Evolutionary conservation across 345 rosid species (phyloP), one percentile per base, ranked within the genome.

Genomic region (Dovyalis caffra): DNA sequence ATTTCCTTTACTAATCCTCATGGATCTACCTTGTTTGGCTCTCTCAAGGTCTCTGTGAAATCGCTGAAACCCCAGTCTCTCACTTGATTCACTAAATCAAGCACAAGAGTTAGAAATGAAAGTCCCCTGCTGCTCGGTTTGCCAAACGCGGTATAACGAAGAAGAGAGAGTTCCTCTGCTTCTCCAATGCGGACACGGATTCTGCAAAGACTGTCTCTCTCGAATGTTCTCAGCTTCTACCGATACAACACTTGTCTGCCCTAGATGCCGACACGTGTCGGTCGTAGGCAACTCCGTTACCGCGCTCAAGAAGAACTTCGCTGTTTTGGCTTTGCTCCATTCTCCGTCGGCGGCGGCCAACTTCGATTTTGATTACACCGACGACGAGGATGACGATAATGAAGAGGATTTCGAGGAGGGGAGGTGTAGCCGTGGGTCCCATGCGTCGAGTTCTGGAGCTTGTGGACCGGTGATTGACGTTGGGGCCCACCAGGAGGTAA

Each of bases 181-280:
- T 68, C 98, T 93, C 67, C 92, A 93, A 84, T 95, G 99, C 78
- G 99, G 98, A 7, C 99, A 93, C 28, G 97, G 98, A 29, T 95
- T 93, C 83, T 95, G 99, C 83, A 93, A 82, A 57, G 98, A 93
- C 67, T 95, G 99, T 67, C 79, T 93, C 18, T 93, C 98, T 0
- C 81, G 83, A 66, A 88, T 95, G 97, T 95, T 95, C 89, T 82
- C 98, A 9, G 82, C 97, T 10, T 95, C 99, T 26, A 69, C 86
- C 51, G 99, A 95, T 80, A 85, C 88, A 21, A 81, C 93, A 16
- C 89, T 95, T 51, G 71, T 90, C 33, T 95, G 99, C 68, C 99
- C 99, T 40, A 88, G 97, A 1, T 95, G 99, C 76, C 94, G 99
- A 70, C 97, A 92, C 82, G 88, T 90, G 53, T 92, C 99, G 40